Conservation (phyloP, 805 yeast genomes). For the Teunomyces tritomae region DNA sequence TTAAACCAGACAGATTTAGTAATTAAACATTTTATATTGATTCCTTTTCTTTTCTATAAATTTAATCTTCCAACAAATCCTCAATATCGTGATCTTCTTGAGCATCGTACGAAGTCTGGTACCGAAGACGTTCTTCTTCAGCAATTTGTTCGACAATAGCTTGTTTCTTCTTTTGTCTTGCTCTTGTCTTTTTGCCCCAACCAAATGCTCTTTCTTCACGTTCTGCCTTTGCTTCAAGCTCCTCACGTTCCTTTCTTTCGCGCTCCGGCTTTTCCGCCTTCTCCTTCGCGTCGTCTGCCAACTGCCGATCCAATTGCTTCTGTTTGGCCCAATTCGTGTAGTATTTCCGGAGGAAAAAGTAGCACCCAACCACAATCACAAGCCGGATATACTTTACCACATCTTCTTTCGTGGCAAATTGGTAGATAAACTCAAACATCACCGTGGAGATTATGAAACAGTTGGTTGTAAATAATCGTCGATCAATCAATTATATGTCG, state of each 20-base stretch:
- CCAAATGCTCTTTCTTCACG: slow-evolving; percentile 56
- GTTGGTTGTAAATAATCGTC: no score
- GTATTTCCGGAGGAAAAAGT: slow-evolving; percentile 55
- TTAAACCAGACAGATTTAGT: no score
- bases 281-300: slow-evolving; percentile 46
- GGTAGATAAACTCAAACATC: slow-evolving; percentile 32
- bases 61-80: slow-evolving; percentile 59
- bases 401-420: slow-evolving; percentile 37
- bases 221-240: slow-evolving; percentile 25
- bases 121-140: slow-evolving; percentile 36
- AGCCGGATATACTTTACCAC: slow-evolving; percentile 47
- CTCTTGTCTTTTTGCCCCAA: slow-evolving; percentile 78
- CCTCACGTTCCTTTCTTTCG: slow-evolving; percentile 35
- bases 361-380: slow-evolving; percentile 59
- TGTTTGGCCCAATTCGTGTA: slow-evolving; percentile 56
- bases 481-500: no score
- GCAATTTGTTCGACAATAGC: slow-evolving; percentile 48
- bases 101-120: slow-evolving; percentile 45
- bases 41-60: no score
- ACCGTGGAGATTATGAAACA: no score
- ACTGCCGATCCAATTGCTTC: slow-evolving; percentile 47
- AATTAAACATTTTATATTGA: no score
- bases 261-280: slow-evolving; percentile 35
- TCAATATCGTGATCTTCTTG: slow-evolving; percentile 66
- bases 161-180: slow-evolving; percentile 53